Percentiles rank a stretch among this genome's conserved stretches.
These are phyloP conservation scores for Hemileia vastatrix DNA, from an alignment of 1,284 basidiomycete species.

Conservation along the genomic window DNA sequence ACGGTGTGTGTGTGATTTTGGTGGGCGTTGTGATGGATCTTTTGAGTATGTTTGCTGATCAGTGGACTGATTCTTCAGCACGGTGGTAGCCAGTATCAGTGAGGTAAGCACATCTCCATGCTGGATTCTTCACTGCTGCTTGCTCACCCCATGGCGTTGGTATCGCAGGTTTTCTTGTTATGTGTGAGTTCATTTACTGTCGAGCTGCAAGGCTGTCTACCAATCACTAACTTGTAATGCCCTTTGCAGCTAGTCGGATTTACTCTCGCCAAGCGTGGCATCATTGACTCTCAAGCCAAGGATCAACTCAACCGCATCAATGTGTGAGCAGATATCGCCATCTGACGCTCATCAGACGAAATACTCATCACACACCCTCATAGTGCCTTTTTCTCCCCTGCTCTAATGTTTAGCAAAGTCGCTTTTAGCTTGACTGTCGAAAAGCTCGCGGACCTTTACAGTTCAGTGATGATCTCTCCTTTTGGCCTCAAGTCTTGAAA, in stretches of 20 bases:
- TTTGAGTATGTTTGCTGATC: too few relatives aligned
- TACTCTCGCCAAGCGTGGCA: conserved; percentile 43
- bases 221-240: neutral
- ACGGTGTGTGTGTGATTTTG: too few relatives aligned
- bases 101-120: too few relatives aligned
- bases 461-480: too few relatives aligned
- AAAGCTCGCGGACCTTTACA: conserved; percentile 45
- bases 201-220: too few relatives aligned
- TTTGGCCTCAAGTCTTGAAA: too few relatives aligned
- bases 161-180: conserved; percentile 21
- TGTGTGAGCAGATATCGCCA: conserved; percentile 28
- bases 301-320: conserved; percentile 25
- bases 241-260: conserved; percentile 40
- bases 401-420: conserved; percentile 47
- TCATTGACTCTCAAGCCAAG: conserved; percentile 46
- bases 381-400: conserved; percentile 41
- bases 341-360: conserved; percentile 21
- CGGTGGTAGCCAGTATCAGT: too few relatives aligned
- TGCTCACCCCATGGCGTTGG: too few relatives aligned
- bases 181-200: conserved; percentile 9
- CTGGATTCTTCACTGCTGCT: too few relatives aligned
- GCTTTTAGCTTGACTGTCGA: conserved; percentile 47
- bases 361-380: conserved; percentile 29
- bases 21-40: too few relatives aligned
- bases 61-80: too few relatives aligned